Evolutionary conservation across 306 rosid genomes (phyloP), one percentile per base, ranked within the genome.

Genomic region (Abrus pulchellus): DNA sequence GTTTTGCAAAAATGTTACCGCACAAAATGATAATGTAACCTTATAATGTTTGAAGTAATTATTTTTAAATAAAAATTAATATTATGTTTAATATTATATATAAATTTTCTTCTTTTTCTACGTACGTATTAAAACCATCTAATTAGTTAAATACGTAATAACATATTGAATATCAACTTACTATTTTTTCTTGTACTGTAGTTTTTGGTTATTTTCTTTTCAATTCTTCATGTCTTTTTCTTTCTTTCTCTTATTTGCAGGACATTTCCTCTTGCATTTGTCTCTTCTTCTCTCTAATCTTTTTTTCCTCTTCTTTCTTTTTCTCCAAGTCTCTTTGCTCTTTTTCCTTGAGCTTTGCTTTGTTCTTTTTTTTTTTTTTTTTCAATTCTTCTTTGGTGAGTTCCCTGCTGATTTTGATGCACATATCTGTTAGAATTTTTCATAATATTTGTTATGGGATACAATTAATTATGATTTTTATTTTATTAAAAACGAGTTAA

Each of bases 371-470:
- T 57, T 77, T 87, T 9, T 67, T 86, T 88, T 90, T 85, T 74
- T 80, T 87, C 49, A 75, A 32, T 53, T 87, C 97, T 49, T 87
- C 81, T 77, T 67, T 84, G 1, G 75, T 85, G 20, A 80, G 67
- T 49, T 88, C 83, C 83, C 79, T 86, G 33, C 70, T 54, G 62
- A 86, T 52, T 75, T 49, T 84, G 84, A 90, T 87, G 61, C 91
- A 90, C 92, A 88, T 90, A 20, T 20, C 20, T 20, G 20, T 20
- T 20, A 20, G 20, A 20, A 20, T 20, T 20, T 20, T 20, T 20
- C 20, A 20, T 0, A 20, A 20, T 20, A 20, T 20, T 20, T 20
- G 20, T 20, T 20, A 20, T 20, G 20, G 20, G 20, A 20, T 20
- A 20, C 20, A 20, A 20, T 20, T 20, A 20, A 20, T 20, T 20